Percentiles rank a stretch among this genome's conserved stretches.
phyloP scores from a whole-genome alignment of 176 grass and related monocot species.

The Oryza brachyantha region DNA sequence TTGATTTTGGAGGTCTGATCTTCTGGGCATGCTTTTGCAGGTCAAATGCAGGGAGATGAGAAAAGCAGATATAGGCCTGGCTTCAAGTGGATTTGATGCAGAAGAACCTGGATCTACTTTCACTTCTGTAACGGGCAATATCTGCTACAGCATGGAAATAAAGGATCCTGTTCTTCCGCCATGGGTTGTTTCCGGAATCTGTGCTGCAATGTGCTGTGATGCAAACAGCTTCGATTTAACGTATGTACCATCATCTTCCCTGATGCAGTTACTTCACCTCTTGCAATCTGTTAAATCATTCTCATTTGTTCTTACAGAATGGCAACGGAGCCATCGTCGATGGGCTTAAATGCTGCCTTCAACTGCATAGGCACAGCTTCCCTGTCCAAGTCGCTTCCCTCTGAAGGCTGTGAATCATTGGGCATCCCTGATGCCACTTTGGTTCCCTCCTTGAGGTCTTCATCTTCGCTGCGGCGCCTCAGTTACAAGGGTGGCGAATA shows the following conservation, averaged over 20 bases:
- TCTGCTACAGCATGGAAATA: slow-evolving; percentile 86
- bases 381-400: not conserved
- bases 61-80: slow-evolving; percentile 53
- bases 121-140: slow-evolving; percentile 26
- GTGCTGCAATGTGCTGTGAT: slow-evolving; percentile 53
- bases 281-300: not conserved
- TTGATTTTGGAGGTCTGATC: not conserved
- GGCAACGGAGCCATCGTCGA: slow-evolving; percentile 34
- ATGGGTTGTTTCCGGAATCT: slow-evolving; percentile 72
- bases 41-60: slow-evolving; percentile 90
- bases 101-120: slow-evolving; percentile 29
- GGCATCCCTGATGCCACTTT: slow-evolving; percentile 40
- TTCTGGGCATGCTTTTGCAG: slow-evolving; percentile 20
- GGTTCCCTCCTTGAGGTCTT: slow-evolving; percentile 29
- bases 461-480: slow-evolving; percentile 45
- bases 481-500: slow-evolving; percentile 45
- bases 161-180: slow-evolving; percentile 59
- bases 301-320: slow-evolving; percentile 37
- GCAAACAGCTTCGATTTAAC: slow-evolving; percentile 46
- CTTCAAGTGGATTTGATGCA: slow-evolving; percentile 19
- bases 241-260: slow-evolving; percentile 30
- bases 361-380: slow-evolving; percentile 16
- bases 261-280: not conserved
- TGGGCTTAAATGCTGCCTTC: slow-evolving; percentile 62
- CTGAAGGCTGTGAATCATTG: slow-evolving; percentile 1